A percentile compares a stretch with the other conserved stretches of the same genome.
phyloP scores from a whole-genome alignment of 2,329 filamentous ascomycete species.

The Aspergillus carbonarius region DNA sequence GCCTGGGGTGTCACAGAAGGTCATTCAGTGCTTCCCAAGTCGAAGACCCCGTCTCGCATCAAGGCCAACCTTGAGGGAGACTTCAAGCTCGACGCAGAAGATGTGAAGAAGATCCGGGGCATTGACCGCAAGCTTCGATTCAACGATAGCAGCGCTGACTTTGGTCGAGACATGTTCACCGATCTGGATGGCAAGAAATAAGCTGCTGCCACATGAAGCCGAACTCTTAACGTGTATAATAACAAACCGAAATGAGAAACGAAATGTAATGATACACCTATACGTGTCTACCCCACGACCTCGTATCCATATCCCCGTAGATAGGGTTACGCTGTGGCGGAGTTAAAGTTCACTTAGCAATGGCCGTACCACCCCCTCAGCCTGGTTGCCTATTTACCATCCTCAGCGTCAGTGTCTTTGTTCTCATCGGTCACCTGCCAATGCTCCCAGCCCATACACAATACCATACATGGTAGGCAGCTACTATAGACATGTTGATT shows the following conservation, averaged over 20 bases:
- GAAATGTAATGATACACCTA: neutral
- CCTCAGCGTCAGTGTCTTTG: neutral
- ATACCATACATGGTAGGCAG: too few species aligned
- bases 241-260: neutral
- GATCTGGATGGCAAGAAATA: slow-evolving; percentile 57
- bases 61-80: slow-evolving; percentile 49
- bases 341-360: neutral
- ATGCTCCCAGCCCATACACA: too few species aligned
- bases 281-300: neutral
- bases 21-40: slow-evolving; percentile 55
- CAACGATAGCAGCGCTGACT: slow-evolving; percentile 58
- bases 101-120: slow-evolving; percentile 55
- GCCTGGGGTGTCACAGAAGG: slow-evolving; percentile 57
- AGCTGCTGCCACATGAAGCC: neutral
- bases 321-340: neutral
- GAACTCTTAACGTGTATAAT: neutral
- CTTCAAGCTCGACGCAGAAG: slow-evolving; percentile 59
- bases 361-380: neutral
- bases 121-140: slow-evolving; percentile 64
- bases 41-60: slow-evolving; percentile 47
- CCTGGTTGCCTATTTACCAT: neutral
- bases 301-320: neutral
- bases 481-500: too few species aligned
- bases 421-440: neutral
- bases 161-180: slow-evolving; percentile 59